Percentiles rank a stretch among this genome's conserved stretches.
Conservation (phyloP, 768 basidiomycete genomes). For the Chiua virens region DNA sequence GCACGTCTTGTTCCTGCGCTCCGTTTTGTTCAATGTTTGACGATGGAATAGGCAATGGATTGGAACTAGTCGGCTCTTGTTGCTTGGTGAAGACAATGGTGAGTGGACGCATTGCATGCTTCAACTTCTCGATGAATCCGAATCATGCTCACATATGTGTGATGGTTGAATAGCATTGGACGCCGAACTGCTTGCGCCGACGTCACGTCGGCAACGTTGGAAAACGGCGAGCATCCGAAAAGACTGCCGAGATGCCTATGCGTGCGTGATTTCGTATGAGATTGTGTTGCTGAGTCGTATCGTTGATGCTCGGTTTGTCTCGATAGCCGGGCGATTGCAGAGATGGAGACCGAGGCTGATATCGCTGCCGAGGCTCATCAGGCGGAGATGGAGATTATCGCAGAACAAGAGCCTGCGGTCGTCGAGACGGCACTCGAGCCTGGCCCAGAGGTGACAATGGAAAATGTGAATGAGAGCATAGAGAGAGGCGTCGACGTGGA, state of each 20-base stretch:
- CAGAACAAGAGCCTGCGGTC: background rate
- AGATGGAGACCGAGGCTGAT: conserved; percentile 46
- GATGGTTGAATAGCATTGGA: conserved; percentile 54
- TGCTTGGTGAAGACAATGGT: conserved; percentile 74
- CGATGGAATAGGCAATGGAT: conserved; percentile 59
- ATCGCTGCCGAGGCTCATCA: background rate
- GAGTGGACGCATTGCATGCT: too few species aligned
- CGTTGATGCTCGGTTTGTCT: background rate
- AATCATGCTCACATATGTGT: background rate
- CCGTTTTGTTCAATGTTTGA: conserved; percentile 1
- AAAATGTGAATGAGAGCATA: background rate
- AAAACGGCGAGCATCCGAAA: conserved; percentile 50
- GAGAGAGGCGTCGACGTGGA: background rate
- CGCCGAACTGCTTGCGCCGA: conserved; percentile 53
- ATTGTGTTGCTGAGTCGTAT: background rate
- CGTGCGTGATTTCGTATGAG: conserved; percentile 40
- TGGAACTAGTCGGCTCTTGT: conserved; percentile 49
- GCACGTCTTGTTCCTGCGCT: conserved; percentile 34
- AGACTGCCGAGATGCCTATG: conserved; percentile 61
- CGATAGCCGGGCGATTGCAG: conserved; percentile 42
- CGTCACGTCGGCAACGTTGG: conserved; percentile 58
- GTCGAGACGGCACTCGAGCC: too few species aligned
- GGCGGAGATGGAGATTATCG: conserved; percentile 7
- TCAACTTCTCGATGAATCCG: background rate
- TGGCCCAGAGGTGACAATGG: background rate